A percentile compares a stretch with the other conserved stretches of the same genome.
These are phyloP conservation scores for Fereydounia khargensis DNA, from an alignment of 1,284 basidiomycete species.

Conservation along the genomic window DNA sequence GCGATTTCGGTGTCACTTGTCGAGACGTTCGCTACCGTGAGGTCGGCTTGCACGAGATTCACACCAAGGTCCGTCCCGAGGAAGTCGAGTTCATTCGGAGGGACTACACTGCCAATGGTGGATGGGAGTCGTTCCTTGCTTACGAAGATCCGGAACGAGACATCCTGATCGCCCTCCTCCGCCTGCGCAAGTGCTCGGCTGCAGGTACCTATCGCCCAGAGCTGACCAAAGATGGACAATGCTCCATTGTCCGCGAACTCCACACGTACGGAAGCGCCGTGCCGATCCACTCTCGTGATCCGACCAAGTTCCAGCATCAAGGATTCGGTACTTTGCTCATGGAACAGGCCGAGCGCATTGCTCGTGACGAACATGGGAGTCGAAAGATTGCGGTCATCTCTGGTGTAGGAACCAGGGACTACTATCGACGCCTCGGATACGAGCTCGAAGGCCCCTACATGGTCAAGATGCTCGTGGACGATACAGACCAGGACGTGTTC, in stretches of 20 bases:
- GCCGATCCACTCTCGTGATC: constrained; percentile 92
- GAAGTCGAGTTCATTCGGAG: constrained; percentile 93
- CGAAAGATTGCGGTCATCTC: constrained; percentile 93
- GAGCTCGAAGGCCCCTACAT: constrained; percentile 83
- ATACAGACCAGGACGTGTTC: constrained; percentile 13
- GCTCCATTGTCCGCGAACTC: constrained; percentile 91
- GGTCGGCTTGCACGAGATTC: constrained; percentile 98
- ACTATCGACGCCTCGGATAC: constrained; percentile 89
- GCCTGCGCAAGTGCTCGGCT: constrained; percentile 89
- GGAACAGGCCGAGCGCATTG: constrained; percentile 98
- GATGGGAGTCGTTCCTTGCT: constrained; percentile 98
- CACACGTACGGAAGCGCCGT: constrained; percentile 99
- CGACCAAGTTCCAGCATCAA: constrained; percentile 72
- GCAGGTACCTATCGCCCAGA: constrained; percentile 96
- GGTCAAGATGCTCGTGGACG: constrained; percentile 40
- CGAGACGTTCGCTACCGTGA: constrained; percentile 96
- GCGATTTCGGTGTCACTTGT: constrained; percentile 97
- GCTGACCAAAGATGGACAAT: constrained; percentile 72
- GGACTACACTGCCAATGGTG: constrained; percentile 90
- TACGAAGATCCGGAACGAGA: constrained; percentile 98
- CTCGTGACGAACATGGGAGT: constrained; percentile 94
- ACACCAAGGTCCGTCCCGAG: constrained; percentile 93
- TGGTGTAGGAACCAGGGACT: constrained; percentile 90
- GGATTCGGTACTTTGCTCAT: constrained; percentile 96
- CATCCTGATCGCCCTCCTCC: constrained; percentile 89